Conservation (phyloP, 352 stramenopile genomes). For the Globisporangium abappressorium region DNA sequence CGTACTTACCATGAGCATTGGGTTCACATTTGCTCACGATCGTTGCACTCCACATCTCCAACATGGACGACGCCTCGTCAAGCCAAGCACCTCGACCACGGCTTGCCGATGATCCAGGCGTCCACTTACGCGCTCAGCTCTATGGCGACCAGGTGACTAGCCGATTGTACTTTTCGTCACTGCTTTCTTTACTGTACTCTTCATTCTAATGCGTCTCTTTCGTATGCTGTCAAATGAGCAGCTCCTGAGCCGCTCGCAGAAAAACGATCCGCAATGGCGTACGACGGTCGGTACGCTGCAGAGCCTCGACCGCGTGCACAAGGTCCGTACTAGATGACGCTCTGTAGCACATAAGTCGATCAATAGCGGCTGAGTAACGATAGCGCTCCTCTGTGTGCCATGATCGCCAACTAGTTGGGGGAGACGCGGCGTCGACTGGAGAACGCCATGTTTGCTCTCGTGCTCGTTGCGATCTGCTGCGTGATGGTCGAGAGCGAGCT, state of each 20-base stretch:
- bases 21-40: not conserved
- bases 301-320: slow-evolving; percentile 32
- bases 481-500: slow-evolving; percentile 54
- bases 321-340: slow-evolving; percentile 16
- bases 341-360: not conserved
- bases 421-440: slow-evolving; percentile 27
- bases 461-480: slow-evolving; percentile 31
- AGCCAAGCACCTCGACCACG: no score
- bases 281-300: slow-evolving; percentile 34
- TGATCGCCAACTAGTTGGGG: slow-evolving; percentile 15
- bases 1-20: no score
- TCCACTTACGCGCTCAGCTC: not conserved
- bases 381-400: not conserved
- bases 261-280: slow-evolving; percentile 29
- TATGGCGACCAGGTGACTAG: not conserved
- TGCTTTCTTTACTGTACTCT: not conserved
- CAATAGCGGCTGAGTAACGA: not conserved
- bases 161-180: not conserved
- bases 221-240: not conserved
- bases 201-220: not conserved
- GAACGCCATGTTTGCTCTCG: slow-evolving; percentile 43
- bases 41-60: not conserved
- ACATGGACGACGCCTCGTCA: not conserved
- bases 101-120: no score
- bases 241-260: slow-evolving; percentile 3